These are phyloP conservation scores for Starmerella geochares DNA, from an alignment of 805 yeast genomes.

Conservation along the genomic window DNA sequence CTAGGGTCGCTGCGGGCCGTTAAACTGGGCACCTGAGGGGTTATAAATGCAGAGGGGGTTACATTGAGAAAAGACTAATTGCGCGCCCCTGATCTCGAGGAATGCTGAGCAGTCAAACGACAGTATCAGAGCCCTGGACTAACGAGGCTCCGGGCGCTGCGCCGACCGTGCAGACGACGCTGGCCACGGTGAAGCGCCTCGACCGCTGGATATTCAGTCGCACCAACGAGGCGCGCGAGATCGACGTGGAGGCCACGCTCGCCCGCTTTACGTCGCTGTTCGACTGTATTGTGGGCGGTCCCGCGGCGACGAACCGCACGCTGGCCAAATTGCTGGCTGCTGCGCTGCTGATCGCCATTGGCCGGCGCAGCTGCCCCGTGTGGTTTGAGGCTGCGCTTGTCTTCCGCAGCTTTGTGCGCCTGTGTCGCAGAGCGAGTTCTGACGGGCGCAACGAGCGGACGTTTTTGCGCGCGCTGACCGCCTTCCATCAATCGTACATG, in stretches of 20 bases:
- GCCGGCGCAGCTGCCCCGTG: slow-evolving; percentile 1
- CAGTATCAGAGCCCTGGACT: background rate
- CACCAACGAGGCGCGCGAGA: background rate
- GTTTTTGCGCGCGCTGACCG: background rate
- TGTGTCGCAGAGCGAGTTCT: background rate
- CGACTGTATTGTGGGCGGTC: background rate
- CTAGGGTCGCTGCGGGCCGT: background rate
- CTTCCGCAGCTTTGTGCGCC: background rate
- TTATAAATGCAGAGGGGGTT: background rate
- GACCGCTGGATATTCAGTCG: slow-evolving; percentile 1
- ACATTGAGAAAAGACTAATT: background rate
- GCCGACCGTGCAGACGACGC: background rate
- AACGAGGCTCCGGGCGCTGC: background rate
- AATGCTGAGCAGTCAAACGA: background rate
- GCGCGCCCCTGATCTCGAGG: background rate
- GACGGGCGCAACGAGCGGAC: background rate
- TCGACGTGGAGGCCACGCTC: slow-evolving; percentile 1
- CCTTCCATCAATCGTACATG: background rate
- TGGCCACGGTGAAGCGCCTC: background rate
- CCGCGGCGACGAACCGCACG: background rate
- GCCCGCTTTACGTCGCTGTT: background rate
- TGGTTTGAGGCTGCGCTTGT: slow-evolving; percentile 1
- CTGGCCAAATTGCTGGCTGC: slow-evolving; percentile 11
- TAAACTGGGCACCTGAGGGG: background rate
- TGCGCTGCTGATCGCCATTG: slow-evolving; percentile 2